Conservation (phyloP, 345 rosid species). For the Populus nigra region DNA sequence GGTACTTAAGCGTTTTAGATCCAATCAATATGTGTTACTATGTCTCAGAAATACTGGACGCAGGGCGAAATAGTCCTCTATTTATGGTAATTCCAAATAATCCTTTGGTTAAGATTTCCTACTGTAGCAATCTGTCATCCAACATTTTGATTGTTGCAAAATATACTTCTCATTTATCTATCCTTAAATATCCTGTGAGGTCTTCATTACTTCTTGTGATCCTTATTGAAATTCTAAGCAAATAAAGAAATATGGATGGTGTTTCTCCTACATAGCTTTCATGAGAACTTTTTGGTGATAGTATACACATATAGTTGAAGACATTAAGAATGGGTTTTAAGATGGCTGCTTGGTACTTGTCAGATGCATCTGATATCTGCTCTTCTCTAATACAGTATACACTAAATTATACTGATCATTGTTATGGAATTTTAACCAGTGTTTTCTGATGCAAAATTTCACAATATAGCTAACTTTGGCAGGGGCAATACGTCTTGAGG, state of each 20-base stretch:
- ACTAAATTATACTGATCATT: background rate
- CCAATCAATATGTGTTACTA: conserved; percentile 74
- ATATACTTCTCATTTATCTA: background rate
- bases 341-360: background rate
- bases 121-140: background rate
- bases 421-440: background rate
- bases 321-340: background rate
- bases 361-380: background rate
- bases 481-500: background rate
- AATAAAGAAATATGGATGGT: background rate
- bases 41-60: conserved; percentile 86
- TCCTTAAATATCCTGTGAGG: background rate
- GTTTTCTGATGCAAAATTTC: background rate
- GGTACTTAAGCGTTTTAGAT: conserved; percentile 71
- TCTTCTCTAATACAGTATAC: background rate
- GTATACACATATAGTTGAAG: background rate
- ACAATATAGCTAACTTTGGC: background rate
- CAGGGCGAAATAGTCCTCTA: conserved; percentile 63
- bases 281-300: background rate
- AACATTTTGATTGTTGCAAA: background rate
- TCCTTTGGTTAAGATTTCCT: conserved; percentile 3
- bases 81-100: conserved; percentile 60
- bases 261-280: background rate
- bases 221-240: background rate
- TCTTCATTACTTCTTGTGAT: background rate